A percentile compares a stretch with the other conserved stretches of the same genome.
Conservation (phyloP, 164 flowering plant genomes). For the Berberis thunbergii region DNA sequence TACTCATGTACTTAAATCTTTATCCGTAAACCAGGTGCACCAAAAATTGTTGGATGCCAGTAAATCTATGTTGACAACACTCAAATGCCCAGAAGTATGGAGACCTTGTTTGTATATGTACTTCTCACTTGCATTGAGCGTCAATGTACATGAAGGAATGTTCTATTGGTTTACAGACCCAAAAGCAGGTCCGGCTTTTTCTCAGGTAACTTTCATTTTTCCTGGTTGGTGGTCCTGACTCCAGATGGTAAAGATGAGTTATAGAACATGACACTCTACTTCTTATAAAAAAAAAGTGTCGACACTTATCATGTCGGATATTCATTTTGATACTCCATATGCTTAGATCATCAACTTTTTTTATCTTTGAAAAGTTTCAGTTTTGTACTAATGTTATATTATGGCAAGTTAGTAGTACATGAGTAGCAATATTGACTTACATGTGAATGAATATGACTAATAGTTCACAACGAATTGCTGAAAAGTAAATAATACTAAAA, state of each 20-base stretch:
- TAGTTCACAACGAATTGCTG: too few relatives aligned
- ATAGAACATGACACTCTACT: too few relatives aligned
- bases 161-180: conserved; percentile 93
- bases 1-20: neutral
- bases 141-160: conserved; percentile 77
- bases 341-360: too few relatives aligned
- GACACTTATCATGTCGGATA: too few relatives aligned
- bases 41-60: conserved; percentile 60
- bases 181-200: conserved; percentile 71
- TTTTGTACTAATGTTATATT: too few relatives aligned
- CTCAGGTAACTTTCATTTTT: conserved; percentile 50
- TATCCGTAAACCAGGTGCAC: conserved; percentile 35
- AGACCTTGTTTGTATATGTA: conserved; percentile 91
- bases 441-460: too few relatives aligned
- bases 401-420: too few relatives aligned
- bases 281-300: too few relatives aligned
- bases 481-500: too few relatives aligned
- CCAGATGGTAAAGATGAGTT: neutral
- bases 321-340: too few relatives aligned
- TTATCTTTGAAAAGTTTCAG: too few relatives aligned
- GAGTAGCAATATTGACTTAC: too few relatives aligned
- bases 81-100: conserved; percentile 77
- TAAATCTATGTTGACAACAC: conserved; percentile 70
- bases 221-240: neutral
- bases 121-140: conserved; percentile 59